Conservation (phyloP, 73 alveolate species). For the Tetrahymena borealis region DNA sequence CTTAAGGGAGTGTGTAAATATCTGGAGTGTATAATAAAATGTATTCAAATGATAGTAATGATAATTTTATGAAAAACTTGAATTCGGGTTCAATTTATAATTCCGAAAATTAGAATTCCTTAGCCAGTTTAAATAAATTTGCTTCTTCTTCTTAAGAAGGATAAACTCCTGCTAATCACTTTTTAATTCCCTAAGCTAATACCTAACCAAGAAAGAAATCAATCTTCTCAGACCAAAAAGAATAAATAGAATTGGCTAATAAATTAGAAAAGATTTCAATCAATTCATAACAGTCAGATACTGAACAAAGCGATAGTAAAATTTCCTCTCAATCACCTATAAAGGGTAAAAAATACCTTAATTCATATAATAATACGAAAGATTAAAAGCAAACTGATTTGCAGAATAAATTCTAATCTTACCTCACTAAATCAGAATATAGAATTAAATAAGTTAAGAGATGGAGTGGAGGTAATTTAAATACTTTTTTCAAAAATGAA, state of each 20-base stretch:
- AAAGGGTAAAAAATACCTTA: background rate
- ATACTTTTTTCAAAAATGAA: background rate
- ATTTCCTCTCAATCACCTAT: background rate
- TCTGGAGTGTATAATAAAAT: background rate
- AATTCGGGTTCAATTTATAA: background rate
- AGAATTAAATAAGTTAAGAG: background rate
- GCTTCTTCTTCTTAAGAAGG: background rate
- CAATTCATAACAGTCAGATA: background rate
- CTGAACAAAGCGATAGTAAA: background rate
- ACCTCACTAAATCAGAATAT: background rate
- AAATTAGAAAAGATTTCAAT: background rate
- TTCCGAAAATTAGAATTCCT: background rate
- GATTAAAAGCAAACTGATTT: background rate
- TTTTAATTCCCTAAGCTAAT: background rate
- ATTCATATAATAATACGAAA: background rate
- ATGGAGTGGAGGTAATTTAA: background rate
- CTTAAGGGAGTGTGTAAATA: too few species aligned
- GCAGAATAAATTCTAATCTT: background rate
- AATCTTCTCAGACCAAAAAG: background rate
- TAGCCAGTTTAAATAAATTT: background rate
- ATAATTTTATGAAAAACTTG: background rate
- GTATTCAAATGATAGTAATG: background rate
- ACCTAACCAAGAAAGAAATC: background rate
- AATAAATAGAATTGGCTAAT: background rate
- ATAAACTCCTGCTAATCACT: background rate